These are phyloP conservation scores for Barnettozyma pratensis DNA, from an alignment of 805 yeast genomes.

Conservation along the genomic window DNA sequence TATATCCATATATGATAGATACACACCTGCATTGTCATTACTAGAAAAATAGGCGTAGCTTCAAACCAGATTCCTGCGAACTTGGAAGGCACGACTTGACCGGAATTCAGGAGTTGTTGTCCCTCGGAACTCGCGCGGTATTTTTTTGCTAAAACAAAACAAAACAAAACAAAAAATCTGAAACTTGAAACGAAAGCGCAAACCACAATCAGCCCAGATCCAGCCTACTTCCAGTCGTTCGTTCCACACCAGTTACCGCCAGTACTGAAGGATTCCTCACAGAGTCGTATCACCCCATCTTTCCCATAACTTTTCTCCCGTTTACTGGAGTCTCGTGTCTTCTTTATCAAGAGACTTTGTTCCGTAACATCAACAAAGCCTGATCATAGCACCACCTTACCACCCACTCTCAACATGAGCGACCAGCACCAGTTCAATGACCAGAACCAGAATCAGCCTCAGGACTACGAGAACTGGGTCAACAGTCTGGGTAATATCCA, in stretches of 20 bases:
- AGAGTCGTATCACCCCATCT: no score
- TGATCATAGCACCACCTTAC: neutral
- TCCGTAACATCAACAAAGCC: neutral
- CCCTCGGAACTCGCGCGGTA: slow-evolving; percentile 2
- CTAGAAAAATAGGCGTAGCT: no score
- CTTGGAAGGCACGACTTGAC: neutral
- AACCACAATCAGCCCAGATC: neutral
- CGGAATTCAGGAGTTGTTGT: neutral
- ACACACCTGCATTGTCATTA: no score
- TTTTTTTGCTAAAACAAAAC: slow-evolving; percentile 2
- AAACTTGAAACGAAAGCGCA: neutral
- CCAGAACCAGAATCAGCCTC: slow-evolving; percentile 12
- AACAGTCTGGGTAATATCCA: slow-evolving; percentile 22
- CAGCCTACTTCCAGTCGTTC: no score
- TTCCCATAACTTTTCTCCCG: no score
- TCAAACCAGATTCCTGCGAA: no score
- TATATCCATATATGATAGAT: neutral
- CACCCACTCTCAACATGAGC: neutral
- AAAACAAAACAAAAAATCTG: neutral
- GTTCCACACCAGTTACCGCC: no score
- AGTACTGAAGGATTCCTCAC: no score
- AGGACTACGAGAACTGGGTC: slow-evolving; percentile 26
- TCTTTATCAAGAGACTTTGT: neutral
- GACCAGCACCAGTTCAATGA: slow-evolving; percentile 1
- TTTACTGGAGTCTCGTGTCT: no score